phyloP scores from a whole-genome alignment of 2,329 filamentous ascomycete species.

The Leptographium lundbergii region DNA sequence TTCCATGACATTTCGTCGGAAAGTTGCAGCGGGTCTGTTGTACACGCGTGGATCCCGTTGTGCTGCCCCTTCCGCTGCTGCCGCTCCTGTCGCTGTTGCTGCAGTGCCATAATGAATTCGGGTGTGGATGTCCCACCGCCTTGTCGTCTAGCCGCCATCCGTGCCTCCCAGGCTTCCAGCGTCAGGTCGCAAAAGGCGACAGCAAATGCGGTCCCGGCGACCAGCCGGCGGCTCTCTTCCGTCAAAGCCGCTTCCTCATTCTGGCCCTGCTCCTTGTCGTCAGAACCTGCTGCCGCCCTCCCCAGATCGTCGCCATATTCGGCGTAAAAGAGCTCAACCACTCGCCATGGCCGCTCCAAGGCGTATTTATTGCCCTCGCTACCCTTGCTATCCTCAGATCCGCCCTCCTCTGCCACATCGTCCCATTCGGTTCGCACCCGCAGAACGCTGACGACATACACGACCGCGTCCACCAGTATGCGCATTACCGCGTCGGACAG shows the following conservation, averaged over 20 bases:
- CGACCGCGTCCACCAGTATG: conserved; percentile 18
- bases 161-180: conserved; percentile 8
- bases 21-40: background rate
- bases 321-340: conserved; percentile 15
- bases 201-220: conserved; percentile 1
- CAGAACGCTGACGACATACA: conserved; percentile 20
- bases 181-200: conserved; percentile 8
- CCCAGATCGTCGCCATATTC: conserved; percentile 10
- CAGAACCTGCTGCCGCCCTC: conserved; percentile 5
- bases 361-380: conserved; percentile 1
- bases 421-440: conserved; percentile 7
- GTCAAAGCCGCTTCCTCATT: background rate
- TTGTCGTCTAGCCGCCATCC: background rate
- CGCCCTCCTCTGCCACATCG: background rate
- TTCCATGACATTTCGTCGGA: background rate
- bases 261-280: background rate
- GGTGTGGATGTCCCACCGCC: background rate
- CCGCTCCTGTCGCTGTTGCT: background rate
- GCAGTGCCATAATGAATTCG: background rate
- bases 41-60: background rate
- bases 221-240: background rate
- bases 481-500: conserved; percentile 17
- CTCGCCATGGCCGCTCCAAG: conserved; percentile 16
- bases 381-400: background rate
- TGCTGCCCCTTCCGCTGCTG: background rate